Evolutionary conservation across 768 basidiomycete species (phyloP).

Genomic region (Gloeostereum incarnatum): DNA sequence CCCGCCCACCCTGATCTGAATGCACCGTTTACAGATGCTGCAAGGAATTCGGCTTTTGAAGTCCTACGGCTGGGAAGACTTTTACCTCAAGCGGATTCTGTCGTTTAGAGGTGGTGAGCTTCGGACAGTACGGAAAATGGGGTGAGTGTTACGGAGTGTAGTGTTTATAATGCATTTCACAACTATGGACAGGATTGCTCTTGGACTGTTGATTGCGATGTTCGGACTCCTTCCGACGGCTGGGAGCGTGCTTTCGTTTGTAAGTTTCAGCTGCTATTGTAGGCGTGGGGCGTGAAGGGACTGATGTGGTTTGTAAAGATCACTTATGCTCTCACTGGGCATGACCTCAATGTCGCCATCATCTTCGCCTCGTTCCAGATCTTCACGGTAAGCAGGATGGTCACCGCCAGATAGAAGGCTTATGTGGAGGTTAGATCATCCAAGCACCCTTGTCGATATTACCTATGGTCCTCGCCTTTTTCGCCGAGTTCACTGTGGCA

Average conservation of each 20-base stretch:
- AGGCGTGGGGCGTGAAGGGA: background rate
- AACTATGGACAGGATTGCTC: slow-evolving; percentile 11
- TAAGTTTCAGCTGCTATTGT: slow-evolving; percentile 18
- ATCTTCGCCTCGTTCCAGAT: slow-evolving; percentile 21
- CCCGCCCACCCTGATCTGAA: too few relatives aligned
- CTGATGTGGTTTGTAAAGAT: slow-evolving; percentile 1
- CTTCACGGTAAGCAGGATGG: slow-evolving; percentile 11
- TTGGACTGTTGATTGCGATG: slow-evolving; percentile 14
- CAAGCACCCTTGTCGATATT: slow-evolving; percentile 26
- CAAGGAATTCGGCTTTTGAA: slow-evolving; percentile 63
- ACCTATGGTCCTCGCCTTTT: slow-evolving; percentile 25
- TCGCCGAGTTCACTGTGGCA: slow-evolving; percentile 23
- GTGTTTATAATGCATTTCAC: background rate
- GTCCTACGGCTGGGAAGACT: slow-evolving; percentile 50
- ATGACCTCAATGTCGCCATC: slow-evolving; percentile 24
- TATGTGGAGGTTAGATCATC: slow-evolving; percentile 26
- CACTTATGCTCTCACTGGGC: slow-evolving; percentile 33
- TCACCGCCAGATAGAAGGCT: background rate
- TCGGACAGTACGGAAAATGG: slow-evolving; percentile 20
- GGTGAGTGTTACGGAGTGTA: background rate
- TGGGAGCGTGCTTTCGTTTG: slow-evolving; percentile 30
- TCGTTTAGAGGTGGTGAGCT: slow-evolving; percentile 29
- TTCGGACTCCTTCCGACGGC: slow-evolving; percentile 26
- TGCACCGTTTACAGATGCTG: slow-evolving; percentile 48
- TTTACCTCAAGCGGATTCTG: slow-evolving; percentile 34